A percentile compares a stretch with the other conserved stretches of the same genome.
Evolutionary conservation across 345 rosid genomes (phyloP).

Genomic region (Nasturtium officinale): DNA sequence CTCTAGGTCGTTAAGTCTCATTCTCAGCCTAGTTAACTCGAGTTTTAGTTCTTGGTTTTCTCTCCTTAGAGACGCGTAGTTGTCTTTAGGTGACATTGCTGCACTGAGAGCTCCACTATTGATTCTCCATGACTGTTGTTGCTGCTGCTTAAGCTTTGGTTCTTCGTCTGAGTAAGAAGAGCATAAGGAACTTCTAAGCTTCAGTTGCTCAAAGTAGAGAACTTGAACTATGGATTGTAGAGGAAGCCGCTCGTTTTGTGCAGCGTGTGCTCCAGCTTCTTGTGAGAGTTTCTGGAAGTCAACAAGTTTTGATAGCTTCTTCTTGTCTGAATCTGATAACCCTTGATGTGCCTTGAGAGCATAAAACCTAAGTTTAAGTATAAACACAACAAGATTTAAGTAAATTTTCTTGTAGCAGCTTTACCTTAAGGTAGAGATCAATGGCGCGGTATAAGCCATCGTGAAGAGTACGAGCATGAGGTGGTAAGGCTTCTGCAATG

Average conservation of each 20-base stretch:
- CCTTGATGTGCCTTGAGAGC: slow-evolving; percentile 76
- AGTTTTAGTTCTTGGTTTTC: slow-evolving; percentile 95
- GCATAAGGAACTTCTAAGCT: slow-evolving; percentile 76
- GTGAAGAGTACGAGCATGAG: slow-evolving; percentile 84
- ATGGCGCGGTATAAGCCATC: slow-evolving; percentile 90
- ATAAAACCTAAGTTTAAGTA: slow-evolving; percentile 17
- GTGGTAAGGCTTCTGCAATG: slow-evolving; percentile 83
- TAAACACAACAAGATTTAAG: not conserved
- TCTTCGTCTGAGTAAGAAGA: slow-evolving; percentile 71
- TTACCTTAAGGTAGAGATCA: slow-evolving; percentile 89
- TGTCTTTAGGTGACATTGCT: slow-evolving; percentile 96
- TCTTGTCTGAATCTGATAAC: slow-evolving; percentile 77
- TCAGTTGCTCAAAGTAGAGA: slow-evolving; percentile 90
- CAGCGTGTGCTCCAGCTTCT: slow-evolving; percentile 98
- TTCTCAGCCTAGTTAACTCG: slow-evolving; percentile 83
- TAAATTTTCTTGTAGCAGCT: not conserved
- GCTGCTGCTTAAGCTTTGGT: slow-evolving; percentile 57
- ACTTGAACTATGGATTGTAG: slow-evolving; percentile 96
- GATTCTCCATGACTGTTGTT: slow-evolving; percentile 81
- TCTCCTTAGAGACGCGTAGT: slow-evolving; percentile 89
- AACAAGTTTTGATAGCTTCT: slow-evolving; percentile 73
- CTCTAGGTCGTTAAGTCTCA: slow-evolving; percentile 94
- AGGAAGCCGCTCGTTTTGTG: slow-evolving; percentile 93
- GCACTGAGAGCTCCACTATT: slow-evolving; percentile 96
- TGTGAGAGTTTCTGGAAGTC: slow-evolving; percentile 97